Conservation (phyloP, 2,329 filamentous ascomycete species). For the Penicillium sp. region DNA sequence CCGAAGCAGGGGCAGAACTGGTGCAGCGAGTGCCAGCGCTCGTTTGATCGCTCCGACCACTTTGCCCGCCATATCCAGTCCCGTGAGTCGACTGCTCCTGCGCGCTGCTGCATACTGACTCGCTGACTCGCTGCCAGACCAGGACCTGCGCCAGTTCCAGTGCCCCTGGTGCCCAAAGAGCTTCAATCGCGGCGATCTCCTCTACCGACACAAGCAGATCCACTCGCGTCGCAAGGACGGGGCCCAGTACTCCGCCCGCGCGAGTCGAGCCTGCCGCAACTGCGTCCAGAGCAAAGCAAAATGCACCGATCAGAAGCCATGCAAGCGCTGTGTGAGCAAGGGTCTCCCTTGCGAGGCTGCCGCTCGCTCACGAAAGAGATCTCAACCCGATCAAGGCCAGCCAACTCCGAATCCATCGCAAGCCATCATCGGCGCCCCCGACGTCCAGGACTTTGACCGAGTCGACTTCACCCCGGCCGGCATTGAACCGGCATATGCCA, state of each 20-base stretch:
- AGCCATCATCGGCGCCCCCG: no score
- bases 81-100: neutral
- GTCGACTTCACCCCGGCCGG: no score
- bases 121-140: neutral
- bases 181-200: slow-evolving; percentile 6
- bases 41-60: neutral
- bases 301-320: slow-evolving; percentile 5
- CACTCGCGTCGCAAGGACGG: slow-evolving; percentile 1
- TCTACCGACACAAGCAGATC: slow-evolving; percentile 4
- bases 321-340: neutral
- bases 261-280: slow-evolving; percentile 3
- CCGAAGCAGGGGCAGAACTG: neutral
- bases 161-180: slow-evolving; percentile 5
- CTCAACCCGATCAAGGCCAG: no score
- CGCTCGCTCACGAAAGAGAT: no score
- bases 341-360: neutral
- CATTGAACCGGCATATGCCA: no score
- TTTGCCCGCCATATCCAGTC: neutral
- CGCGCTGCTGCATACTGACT: neutral
- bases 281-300: slow-evolving; percentile 8
- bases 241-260: neutral
- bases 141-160: slow-evolving; percentile 2
- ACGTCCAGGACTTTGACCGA: no score
- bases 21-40: neutral
- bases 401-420: no score